Conservation (phyloP, 1,284 basidiomycete species). For the Rhodofomes roseus region DNA sequence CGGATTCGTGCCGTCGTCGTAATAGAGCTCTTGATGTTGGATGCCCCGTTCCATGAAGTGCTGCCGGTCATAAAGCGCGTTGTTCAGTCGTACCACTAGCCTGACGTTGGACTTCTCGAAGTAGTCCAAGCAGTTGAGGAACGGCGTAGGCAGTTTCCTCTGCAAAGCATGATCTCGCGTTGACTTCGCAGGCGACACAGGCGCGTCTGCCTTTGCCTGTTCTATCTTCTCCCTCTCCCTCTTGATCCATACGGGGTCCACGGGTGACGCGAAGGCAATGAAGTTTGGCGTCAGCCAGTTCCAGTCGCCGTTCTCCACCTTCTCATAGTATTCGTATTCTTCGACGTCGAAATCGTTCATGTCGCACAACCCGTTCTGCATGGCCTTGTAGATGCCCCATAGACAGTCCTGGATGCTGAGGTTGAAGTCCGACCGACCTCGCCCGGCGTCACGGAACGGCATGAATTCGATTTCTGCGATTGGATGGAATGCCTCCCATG, state of each 20-base stretch:
- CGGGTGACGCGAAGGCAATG: conserved; percentile 95
- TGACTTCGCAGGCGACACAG: conserved; percentile 28
- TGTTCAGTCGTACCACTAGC: conserved; percentile 94
- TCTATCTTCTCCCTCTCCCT: conserved; percentile 56
- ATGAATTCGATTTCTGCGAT: conserved; percentile 89
- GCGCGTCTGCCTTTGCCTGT: conserved; percentile 22
- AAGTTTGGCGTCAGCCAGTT: conserved; percentile 94
- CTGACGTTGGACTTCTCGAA: conserved; percentile 87
- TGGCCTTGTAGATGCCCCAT: conserved; percentile 94
- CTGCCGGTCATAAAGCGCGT: conserved; percentile 86
- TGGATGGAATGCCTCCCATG: conserved; percentile 94
- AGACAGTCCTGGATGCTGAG: conserved; percentile 92
- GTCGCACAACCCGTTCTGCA: conserved; percentile 85
- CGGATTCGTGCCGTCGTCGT: conserved; percentile 98
- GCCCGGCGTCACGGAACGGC: conserved; percentile 95
- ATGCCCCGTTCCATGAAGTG: conserved; percentile 87
- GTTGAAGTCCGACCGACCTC: conserved; percentile 90
- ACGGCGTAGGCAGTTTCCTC: conserved; percentile 73
- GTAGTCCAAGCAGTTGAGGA: conserved; percentile 87
- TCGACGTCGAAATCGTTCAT: conserved; percentile 89
- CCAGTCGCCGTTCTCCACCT: conserved; percentile 96
- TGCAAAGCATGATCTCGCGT: conserved; percentile 52
- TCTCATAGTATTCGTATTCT: conserved; percentile 93
- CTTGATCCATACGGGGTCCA: conserved; percentile 77
- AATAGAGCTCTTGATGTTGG: conserved; percentile 90